Conservation (phyloP, 1,284 basidiomycete genomes). For the Cryptococcus sp. region DNA sequence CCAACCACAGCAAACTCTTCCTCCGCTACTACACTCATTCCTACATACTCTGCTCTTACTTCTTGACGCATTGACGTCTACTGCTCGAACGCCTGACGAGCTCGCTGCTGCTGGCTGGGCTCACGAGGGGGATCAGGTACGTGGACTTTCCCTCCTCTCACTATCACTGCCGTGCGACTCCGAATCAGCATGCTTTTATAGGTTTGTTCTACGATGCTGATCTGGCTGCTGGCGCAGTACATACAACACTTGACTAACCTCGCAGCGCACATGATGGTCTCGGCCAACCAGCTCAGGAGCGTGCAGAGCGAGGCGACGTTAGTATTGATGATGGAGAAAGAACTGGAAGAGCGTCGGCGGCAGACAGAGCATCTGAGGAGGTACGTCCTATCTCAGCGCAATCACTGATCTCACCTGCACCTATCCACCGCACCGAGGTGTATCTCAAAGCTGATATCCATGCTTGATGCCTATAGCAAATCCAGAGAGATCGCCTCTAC, state of each 20-base stretch:
- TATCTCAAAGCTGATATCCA: too few relatives aligned
- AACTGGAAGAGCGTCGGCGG: slow-evolving; percentile 33
- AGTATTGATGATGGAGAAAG: slow-evolving; percentile 49
- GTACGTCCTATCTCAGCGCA: slow-evolving; percentile 23
- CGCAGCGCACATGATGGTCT: slow-evolving; percentile 48
- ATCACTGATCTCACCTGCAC: background rate
- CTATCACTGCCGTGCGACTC: background rate
- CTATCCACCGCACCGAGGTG: background rate
- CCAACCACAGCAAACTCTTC: slow-evolving; percentile 31
- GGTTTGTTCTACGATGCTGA: background rate
- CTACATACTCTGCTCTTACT: slow-evolving; percentile 46
- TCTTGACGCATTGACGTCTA: slow-evolving; percentile 40
- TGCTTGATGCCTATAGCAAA: too few relatives aligned
- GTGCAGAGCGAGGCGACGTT: slow-evolving; percentile 49
- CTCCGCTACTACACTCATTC: slow-evolving; percentile 43
- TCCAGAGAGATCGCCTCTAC: too few relatives aligned
- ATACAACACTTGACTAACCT: slow-evolving; percentile 49
- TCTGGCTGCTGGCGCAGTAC: slow-evolving; percentile 30
- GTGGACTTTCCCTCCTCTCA: slow-evolving; percentile 8
- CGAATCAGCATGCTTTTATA: background rate
- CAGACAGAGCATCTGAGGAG: slow-evolving; percentile 36
- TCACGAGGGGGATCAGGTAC: slow-evolving; percentile 49
- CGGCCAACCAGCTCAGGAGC: slow-evolving; percentile 43
- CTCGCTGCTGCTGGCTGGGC: slow-evolving; percentile 34
- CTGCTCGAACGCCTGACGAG: slow-evolving; percentile 43